These are phyloP conservation scores for Pichia sp. DNA, from an alignment of 1,139 yeast species.

Conservation along the genomic window DNA sequence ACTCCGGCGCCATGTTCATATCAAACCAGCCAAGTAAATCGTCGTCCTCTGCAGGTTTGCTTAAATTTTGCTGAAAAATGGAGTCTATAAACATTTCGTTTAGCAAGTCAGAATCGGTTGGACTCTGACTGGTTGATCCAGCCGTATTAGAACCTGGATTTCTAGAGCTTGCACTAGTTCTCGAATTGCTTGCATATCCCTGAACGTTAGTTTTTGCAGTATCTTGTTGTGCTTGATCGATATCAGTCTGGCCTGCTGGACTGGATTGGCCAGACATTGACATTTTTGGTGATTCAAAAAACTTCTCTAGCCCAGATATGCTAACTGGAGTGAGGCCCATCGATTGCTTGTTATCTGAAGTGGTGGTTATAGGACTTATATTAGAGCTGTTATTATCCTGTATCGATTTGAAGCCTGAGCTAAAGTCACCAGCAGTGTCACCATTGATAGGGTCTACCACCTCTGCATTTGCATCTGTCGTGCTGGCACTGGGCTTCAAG, in stretches of 20 bases:
- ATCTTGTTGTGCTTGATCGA: neutral
- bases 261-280: neutral
- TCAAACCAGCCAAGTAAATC: constrained; percentile 97
- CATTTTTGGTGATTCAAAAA: constrained; percentile 13
- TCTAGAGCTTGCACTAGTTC: neutral
- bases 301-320: constrained; percentile 10
- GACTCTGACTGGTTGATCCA: constrained; percentile 20
- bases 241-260: neutral
- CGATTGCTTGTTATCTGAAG: neutral
- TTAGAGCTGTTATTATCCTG: neutral
- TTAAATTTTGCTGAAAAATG: constrained; percentile 78
- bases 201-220: neutral
- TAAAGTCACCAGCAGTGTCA: neutral
- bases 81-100: constrained; percentile 41
- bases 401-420: constrained; percentile 3
- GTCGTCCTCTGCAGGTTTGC: constrained; percentile 69
- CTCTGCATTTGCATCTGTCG: neutral
- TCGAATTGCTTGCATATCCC: neutral
- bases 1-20: constrained; percentile 56
- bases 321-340: constrained; percentile 8
- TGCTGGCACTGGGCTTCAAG: neutral
- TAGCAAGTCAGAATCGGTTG: constrained; percentile 27
- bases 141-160: neutral
- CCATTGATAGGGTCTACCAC: neutral
- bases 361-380: neutral